Conservation (phyloP, 441 rosid species). For the Corymbia calophylla region DNA sequence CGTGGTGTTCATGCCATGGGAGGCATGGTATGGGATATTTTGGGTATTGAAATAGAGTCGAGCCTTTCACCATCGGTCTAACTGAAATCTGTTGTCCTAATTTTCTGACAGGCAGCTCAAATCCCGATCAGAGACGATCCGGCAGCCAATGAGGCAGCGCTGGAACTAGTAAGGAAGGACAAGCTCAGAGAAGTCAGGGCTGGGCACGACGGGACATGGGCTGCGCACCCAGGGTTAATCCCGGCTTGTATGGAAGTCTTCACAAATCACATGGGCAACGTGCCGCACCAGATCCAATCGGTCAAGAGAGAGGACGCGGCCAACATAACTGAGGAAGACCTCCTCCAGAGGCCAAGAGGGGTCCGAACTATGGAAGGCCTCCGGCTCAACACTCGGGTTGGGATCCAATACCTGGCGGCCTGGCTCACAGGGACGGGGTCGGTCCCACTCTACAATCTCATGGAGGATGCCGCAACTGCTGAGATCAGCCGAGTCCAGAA, state of each 20-base stretch:
- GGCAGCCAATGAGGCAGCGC: slow-evolving; percentile 68
- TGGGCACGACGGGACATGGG: slow-evolving; percentile 98
- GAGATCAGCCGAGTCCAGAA: slow-evolving; percentile 93
- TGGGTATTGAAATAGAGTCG: background rate
- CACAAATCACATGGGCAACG: slow-evolving; percentile 54
- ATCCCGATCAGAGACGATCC: slow-evolving; percentile 83
- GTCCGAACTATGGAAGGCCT: slow-evolving; percentile 75
- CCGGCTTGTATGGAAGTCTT: slow-evolving; percentile 65
- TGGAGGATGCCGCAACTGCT: slow-evolving; percentile 95
- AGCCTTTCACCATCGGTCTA: background rate
- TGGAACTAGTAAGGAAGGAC: slow-evolving; percentile 79
- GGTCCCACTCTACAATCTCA: slow-evolving; percentile 88
- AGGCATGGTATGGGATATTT: slow-evolving; percentile 53
- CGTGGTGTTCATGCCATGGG: slow-evolving; percentile 97
- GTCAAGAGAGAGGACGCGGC: slow-evolving; percentile 61
- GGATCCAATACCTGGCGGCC: slow-evolving; percentile 82
- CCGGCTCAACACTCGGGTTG: slow-evolving; percentile 81
- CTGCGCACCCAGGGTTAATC: slow-evolving; percentile 95
- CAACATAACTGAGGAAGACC: slow-evolving; percentile 60
- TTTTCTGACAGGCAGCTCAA: slow-evolving; percentile 74
- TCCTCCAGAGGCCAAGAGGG: slow-evolving; percentile 71
- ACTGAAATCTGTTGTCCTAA: background rate
- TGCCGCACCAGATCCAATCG: slow-evolving; percentile 57
- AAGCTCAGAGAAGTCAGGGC: slow-evolving; percentile 79
- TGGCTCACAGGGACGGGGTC: slow-evolving; percentile 90